Evolutionary conservation across 257 asterid species (phyloP).

Genomic region (Lycium barbarum): DNA sequence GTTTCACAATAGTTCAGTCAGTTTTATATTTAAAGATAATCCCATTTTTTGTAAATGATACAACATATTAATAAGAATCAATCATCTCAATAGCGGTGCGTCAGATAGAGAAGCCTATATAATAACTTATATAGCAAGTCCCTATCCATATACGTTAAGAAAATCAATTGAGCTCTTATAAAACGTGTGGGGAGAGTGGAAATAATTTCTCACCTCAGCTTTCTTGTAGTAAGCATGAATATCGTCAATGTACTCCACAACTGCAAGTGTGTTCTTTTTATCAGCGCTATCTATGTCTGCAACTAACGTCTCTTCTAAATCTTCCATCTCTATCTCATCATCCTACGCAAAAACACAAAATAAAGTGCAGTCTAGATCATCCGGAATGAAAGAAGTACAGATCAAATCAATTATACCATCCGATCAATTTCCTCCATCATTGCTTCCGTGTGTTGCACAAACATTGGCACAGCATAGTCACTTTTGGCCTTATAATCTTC

Average conservation of each 20-base stretch:
- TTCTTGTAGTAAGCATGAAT: slow-evolving; percentile 58
- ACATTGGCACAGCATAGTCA: slow-evolving; percentile 64
- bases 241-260: slow-evolving; percentile 73
- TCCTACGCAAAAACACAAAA: slow-evolving; percentile 39
- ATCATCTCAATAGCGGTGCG: not conserved
- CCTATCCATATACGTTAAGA: not conserved
- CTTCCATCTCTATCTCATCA: slow-evolving; percentile 66
- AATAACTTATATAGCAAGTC: not conserved
- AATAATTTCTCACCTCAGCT: slow-evolving; percentile 57
- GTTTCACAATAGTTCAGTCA: not conserved
- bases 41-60: not conserved
- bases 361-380: not conserved
- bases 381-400: not conserved
- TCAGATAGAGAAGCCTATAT: not conserved
- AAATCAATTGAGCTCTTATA: not conserved
- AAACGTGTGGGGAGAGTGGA: not conserved
- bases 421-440: slow-evolving; percentile 73
- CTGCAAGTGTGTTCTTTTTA: slow-evolving; percentile 62
- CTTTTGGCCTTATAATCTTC: slow-evolving; percentile 41
- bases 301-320: slow-evolving; percentile 44
- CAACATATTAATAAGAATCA: not conserved
- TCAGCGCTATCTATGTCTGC: slow-evolving; percentile 66
- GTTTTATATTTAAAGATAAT: too few relatives aligned
- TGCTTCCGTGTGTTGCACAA: slow-evolving; percentile 76
- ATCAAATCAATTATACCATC: slow-evolving; percentile 55